Evolutionary conservation across 306 rosid species (phyloP).

Genomic region (Cicer pinnatifidum): DNA sequence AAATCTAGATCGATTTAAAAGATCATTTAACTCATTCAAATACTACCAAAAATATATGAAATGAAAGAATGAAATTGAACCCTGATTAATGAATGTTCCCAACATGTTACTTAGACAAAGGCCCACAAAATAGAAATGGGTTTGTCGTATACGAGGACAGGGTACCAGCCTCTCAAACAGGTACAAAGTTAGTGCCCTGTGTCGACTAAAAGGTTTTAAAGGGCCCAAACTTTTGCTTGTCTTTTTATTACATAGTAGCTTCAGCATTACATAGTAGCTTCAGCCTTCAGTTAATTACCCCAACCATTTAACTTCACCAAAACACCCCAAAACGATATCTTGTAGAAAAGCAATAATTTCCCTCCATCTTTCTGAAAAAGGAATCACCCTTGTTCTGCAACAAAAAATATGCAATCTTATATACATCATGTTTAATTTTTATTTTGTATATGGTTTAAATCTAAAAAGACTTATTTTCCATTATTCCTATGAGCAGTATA

Average conservation of each 20-base stretch:
- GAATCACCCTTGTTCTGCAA: not conserved
- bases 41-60: too few species aligned
- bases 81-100: not conserved
- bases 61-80: too few species aligned
- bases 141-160: constrained; percentile 3
- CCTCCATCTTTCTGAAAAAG: constrained; percentile 1
- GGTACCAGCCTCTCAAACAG: not conserved
- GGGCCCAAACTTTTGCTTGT: constrained; percentile 13
- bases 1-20: too few species aligned
- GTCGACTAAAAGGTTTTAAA: constrained; percentile 8
- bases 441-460: not conserved
- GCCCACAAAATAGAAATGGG: constrained; percentile 13
- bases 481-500: not conserved
- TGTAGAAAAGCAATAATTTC: not conserved
- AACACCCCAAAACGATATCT: not conserved
- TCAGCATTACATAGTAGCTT: not conserved
- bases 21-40: too few species aligned
- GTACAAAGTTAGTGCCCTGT: constrained; percentile 14
- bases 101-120: not conserved
- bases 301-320: constrained; percentile 13
- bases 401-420: not conserved
- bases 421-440: not conserved
- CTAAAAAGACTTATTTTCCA: not conserved
- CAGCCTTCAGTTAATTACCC: not conserved
- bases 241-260: not conserved